Evolutionary conservation across 768 basidiomycete species (phyloP).

Genomic region (Pulveroboletus sp.): DNA sequence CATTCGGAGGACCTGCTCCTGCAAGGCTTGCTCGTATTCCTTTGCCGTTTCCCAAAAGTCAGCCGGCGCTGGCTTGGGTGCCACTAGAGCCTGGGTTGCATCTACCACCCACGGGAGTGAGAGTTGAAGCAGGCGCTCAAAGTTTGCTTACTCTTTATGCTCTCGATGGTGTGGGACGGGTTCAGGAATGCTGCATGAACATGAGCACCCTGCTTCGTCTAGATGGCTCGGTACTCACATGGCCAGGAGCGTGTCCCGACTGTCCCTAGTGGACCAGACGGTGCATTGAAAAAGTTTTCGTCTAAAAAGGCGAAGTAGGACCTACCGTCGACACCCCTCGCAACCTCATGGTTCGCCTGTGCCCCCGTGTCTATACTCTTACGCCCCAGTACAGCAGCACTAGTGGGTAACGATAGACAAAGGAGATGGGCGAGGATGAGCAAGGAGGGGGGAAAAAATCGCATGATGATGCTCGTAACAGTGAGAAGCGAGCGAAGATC

Average conservation of each 20-base stretch:
- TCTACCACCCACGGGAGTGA: background rate
- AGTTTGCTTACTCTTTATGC: background rate
- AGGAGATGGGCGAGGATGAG: background rate
- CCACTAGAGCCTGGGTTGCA: background rate
- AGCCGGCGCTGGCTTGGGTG: background rate
- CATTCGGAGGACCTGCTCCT: slow-evolving; percentile 1
- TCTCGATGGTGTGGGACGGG: background rate
- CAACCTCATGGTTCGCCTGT: background rate
- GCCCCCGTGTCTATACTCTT: too few relatives aligned
- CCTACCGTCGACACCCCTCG: background rate
- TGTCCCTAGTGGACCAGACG: background rate
- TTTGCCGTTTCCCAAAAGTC: slow-evolving; percentile 15
- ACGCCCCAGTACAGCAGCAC: too few relatives aligned
- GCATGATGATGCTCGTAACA: background rate
- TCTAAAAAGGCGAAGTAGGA: background rate
- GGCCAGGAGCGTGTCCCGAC: background rate
- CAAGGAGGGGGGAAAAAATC: background rate
- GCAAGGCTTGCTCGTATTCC: slow-evolving; percentile 1
- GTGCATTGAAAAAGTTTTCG: background rate
- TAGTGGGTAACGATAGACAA: background rate
- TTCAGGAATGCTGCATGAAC: background rate
- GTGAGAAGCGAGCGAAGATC: background rate
- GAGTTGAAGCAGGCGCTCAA: background rate
- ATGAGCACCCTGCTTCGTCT: background rate
- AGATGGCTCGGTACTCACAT: background rate